These are phyloP conservation scores for Vigna hirtella DNA, from an alignment of 306 rosid species.

Conservation along the genomic window DNA sequence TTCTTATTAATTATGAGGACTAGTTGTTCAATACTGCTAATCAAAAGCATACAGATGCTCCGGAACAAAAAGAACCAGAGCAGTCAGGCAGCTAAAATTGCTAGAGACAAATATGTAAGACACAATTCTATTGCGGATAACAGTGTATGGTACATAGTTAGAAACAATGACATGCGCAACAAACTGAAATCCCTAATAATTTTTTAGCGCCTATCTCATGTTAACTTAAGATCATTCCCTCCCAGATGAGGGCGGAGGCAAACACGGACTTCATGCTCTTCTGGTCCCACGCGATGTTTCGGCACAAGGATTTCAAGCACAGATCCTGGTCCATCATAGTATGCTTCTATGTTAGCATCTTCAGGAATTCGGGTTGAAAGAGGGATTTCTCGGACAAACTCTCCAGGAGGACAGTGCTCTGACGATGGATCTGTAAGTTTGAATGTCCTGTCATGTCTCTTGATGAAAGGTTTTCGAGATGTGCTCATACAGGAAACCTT, in stretches of 20 bases:
- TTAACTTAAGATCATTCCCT: slow-evolving; percentile 81
- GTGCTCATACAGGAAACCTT: slow-evolving; percentile 93
- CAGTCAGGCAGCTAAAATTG: slow-evolving; percentile 45
- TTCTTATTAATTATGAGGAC: slow-evolving; percentile 35
- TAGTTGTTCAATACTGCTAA: slow-evolving; percentile 15
- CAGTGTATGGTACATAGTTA: slow-evolving; percentile 50
- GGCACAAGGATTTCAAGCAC: slow-evolving; percentile 95
- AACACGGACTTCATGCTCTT: slow-evolving; percentile 95
- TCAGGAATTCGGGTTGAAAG: slow-evolving; percentile 90
- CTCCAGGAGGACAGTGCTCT: slow-evolving; percentile 97
- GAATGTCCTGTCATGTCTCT: slow-evolving; percentile 85
- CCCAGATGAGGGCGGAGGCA: slow-evolving; percentile 93
- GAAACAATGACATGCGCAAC: slow-evolving; percentile 44
- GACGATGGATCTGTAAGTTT: slow-evolving; percentile 80
- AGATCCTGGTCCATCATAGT: slow-evolving; percentile 90
- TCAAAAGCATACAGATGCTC: slow-evolving; percentile 48
- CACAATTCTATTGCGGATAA: slow-evolving; percentile 34
- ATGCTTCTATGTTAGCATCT: slow-evolving; percentile 91
- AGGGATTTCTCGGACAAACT: slow-evolving; percentile 85
- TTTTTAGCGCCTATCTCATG: slow-evolving; percentile 54
- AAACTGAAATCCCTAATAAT: slow-evolving; percentile 54
- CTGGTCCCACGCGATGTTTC: slow-evolving; percentile 76
- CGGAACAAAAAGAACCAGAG: slow-evolving; percentile 45
- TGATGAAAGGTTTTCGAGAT: slow-evolving; percentile 74
- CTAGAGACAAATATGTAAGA: slow-evolving; percentile 40